phyloP scores from a whole-genome alignment of 352 stramenopile genomes.

The Globisporangium takayamanum region DNA sequence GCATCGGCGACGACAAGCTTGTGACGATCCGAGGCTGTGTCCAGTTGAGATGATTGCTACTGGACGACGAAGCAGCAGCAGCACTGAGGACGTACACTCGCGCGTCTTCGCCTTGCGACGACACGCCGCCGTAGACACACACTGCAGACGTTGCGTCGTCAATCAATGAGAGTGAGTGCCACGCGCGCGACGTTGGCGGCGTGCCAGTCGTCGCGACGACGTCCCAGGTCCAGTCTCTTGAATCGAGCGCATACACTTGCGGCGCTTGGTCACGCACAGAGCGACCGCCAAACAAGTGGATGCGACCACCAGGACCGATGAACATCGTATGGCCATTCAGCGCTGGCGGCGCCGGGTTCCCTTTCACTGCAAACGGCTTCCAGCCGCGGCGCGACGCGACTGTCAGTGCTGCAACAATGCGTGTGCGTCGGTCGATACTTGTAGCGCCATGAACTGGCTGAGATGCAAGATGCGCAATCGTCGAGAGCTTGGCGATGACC shows the following conservation, averaged over 20 bases:
- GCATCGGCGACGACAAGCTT: constrained; percentile 13
- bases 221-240: constrained; percentile 47
- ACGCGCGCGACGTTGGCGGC: constrained; percentile 41
- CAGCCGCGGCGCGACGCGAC: constrained; percentile 39
- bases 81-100: constrained; percentile 29
- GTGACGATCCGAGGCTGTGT: constrained; percentile 4
- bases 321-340: constrained; percentile 67
- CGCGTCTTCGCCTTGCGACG: constrained; percentile 45
- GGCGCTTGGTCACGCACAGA: constrained; percentile 53
- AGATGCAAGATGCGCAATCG: constrained; percentile 11
- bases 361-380: constrained; percentile 32
- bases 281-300: constrained; percentile 51
- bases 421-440: constrained; percentile 9
- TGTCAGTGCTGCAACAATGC: constrained; percentile 23
- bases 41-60: constrained; percentile 20
- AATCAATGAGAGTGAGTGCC: constrained; percentile 43
- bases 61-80: background rate
- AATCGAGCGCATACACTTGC: constrained; percentile 39
- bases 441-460: too few species aligned
- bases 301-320: constrained; percentile 11
- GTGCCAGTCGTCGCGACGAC: constrained; percentile 17
- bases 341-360: constrained; percentile 56
- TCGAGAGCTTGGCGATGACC: constrained; percentile 29
- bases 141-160: constrained; percentile 12
- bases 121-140: constrained; percentile 58